Evolutionary conservation across 1,284 basidiomycete species (phyloP).

Genomic region (Agroathelia rolfsii): DNA sequence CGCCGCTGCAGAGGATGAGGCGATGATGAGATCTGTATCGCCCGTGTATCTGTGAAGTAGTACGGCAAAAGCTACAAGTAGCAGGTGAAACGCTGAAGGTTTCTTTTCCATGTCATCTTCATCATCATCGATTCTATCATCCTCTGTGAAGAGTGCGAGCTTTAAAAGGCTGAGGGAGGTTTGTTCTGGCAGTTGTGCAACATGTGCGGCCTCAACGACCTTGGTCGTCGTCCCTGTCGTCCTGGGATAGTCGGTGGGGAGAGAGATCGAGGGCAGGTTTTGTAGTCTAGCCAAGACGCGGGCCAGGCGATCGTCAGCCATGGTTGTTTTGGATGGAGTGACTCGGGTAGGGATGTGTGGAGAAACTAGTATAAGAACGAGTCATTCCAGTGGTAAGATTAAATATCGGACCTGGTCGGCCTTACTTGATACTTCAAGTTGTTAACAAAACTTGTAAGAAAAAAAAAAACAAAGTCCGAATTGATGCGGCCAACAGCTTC

Average conservation of each 20-base stretch:
- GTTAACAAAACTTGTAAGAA: too few relatives aligned
- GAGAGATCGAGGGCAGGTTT: conserved; percentile 80
- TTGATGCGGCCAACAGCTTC: too few relatives aligned
- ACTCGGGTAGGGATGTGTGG: too few relatives aligned
- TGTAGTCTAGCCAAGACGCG: conserved; percentile 56
- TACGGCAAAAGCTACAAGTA: conserved; percentile 86
- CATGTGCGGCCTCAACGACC: conserved; percentile 72
- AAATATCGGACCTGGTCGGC: too few relatives aligned
- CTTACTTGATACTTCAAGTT: too few relatives aligned
- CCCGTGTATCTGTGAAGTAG: conserved; percentile 93
- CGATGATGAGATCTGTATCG: conserved; percentile 91
- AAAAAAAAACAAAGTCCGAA: too few relatives aligned
- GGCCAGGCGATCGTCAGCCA: conserved; percentile 31
- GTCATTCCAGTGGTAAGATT: too few relatives aligned
- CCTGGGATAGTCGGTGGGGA: conserved; percentile 95
- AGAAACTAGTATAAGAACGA: too few relatives aligned
- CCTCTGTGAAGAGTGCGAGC: conserved; percentile 63
- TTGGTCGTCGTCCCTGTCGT: conserved; percentile 65
- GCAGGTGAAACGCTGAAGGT: conserved; percentile 85
- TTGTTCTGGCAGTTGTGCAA: conserved; percentile 55
- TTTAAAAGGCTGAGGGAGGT: conserved; percentile 66
- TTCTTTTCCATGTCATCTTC: conserved; percentile 31
- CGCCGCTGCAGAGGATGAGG: conserved; percentile 76
- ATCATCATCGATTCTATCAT: conserved; percentile 40
- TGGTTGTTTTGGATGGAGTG: too few relatives aligned